These are phyloP conservation scores for Gracilaria domingensis DNA, from an alignment of 23 red algal species.

Conservation along the genomic window DNA sequence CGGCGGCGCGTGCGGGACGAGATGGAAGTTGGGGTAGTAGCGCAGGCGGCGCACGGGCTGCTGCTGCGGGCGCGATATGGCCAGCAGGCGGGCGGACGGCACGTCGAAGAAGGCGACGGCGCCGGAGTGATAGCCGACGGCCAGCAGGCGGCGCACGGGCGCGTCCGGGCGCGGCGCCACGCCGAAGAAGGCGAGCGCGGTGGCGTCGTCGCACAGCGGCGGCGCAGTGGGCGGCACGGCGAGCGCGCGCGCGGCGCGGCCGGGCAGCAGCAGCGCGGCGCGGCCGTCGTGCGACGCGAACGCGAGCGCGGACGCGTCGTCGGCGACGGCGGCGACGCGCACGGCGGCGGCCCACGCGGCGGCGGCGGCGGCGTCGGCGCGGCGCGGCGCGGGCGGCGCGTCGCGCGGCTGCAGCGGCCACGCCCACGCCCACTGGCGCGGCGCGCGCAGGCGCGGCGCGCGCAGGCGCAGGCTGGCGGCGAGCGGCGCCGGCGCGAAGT, in stretches of 20 bases:
- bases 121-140: constrained; percentile 61
- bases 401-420: constrained; percentile 56
- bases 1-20: background rate
- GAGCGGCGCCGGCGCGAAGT: constrained; percentile 39
- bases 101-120: constrained; percentile 55
- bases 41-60: constrained; percentile 65
- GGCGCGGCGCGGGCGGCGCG: background rate
- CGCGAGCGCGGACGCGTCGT: constrained; percentile 56
- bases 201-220: constrained; percentile 3
- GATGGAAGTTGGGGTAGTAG: constrained; percentile 34
- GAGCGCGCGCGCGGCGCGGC: background rate
- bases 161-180: background rate
- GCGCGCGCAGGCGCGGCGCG: constrained; percentile 30
- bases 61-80: constrained; percentile 25
- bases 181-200: constrained; percentile 18
- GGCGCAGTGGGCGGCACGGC: constrained; percentile 2
- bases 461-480: constrained; percentile 40
- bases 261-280: constrained; percentile 38
- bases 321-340: constrained; percentile 43
- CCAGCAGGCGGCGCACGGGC: background rate
- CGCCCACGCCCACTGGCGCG: constrained; percentile 67
- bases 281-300: constrained; percentile 55
- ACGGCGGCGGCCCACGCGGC: constrained; percentile 54
- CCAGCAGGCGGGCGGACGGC: background rate
- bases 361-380: background rate